phyloP scores from a whole-genome alignment of 495 filamentous ascomycete species.

The Xylaria sp. region DNA sequence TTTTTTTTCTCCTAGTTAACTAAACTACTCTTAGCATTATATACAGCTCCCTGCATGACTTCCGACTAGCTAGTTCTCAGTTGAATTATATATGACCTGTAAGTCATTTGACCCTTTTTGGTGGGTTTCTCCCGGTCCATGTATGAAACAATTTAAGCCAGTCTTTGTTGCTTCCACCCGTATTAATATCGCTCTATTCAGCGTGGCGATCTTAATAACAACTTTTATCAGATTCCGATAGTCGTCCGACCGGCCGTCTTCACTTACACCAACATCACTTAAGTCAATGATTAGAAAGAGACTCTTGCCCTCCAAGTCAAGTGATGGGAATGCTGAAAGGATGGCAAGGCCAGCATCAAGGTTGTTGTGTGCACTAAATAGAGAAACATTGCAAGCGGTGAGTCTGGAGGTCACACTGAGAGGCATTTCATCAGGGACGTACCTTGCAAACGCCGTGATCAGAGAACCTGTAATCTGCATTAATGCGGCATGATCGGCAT shows the following conservation, averaged over 20 bases:
- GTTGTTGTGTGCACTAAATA: not conserved
- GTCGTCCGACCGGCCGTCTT: not conserved
- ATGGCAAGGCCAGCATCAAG: not conserved
- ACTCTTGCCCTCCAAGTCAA: not conserved
- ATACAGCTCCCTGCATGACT: no score
- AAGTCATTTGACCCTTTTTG: not conserved
- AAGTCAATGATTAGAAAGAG: not conserved
- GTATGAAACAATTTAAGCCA: not conserved
- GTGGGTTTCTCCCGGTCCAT: not conserved
- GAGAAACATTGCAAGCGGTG: not conserved
- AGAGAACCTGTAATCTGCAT: not conserved
- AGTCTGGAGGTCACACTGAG: not conserved
- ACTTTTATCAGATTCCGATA: not conserved
- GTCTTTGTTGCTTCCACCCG: not conserved
- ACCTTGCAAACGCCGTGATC: not conserved
- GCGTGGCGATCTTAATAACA: not conserved
- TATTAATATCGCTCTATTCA: not conserved
- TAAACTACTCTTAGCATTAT: no score
- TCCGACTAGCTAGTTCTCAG: no score
- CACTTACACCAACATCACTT: not conserved
- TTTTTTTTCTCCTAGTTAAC: no score
- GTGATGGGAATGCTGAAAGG: not conserved
- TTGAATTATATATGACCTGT: not conserved
- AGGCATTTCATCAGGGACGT: not conserved
- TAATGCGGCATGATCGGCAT: not conserved